These are phyloP conservation scores for Pythium insidiosum DNA, from an alignment of 352 stramenopile genomes.

Conservation along the genomic window DNA sequence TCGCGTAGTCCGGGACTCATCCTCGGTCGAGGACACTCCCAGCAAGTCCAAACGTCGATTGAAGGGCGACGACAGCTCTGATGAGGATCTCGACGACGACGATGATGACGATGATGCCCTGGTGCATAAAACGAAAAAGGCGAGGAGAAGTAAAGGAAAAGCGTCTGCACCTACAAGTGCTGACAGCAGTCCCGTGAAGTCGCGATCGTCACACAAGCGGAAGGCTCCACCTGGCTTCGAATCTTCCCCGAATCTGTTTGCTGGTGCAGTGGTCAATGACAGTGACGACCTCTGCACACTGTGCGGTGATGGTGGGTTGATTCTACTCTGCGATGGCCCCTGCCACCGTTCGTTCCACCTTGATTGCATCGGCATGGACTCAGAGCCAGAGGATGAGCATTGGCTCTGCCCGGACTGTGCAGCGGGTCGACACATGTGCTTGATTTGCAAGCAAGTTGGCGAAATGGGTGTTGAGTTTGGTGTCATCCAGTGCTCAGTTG, in stretches of 20 bases:
- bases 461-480: slow-evolving; percentile 87
- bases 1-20: slow-evolving; percentile 17
- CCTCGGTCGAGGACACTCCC: slow-evolving; percentile 1
- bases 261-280: slow-evolving; percentile 64
- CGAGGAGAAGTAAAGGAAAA: slow-evolving; percentile 10
- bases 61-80: slow-evolving; percentile 26
- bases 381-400: slow-evolving; percentile 74
- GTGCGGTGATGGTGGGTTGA: slow-evolving; percentile 87
- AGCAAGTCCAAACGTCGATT: slow-evolving; percentile 20
- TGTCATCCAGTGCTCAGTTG: slow-evolving; percentile 87
- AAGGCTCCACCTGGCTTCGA: slow-evolving; percentile 8
- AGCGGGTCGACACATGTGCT: slow-evolving; percentile 86
- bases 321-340: slow-evolving; percentile 88
- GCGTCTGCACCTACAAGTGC: too few species aligned
- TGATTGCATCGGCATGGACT: slow-evolving; percentile 85
- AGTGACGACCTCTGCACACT: slow-evolving; percentile 89
- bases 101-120: slow-evolving; percentile 5
- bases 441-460: slow-evolving; percentile 88
- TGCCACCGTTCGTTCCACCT: slow-evolving; percentile 92
- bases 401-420: slow-evolving; percentile 90
- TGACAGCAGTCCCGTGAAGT: slow-evolving; percentile 9
- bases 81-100: slow-evolving; percentile 26
- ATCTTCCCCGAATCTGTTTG: slow-evolving; percentile 20
- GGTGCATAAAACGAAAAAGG: too few species aligned
- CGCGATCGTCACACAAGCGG: slow-evolving; percentile 18